Conservation (phyloP, 2,329 filamentous ascomycete genomes). For the Rhinocladiella similis region DNA sequence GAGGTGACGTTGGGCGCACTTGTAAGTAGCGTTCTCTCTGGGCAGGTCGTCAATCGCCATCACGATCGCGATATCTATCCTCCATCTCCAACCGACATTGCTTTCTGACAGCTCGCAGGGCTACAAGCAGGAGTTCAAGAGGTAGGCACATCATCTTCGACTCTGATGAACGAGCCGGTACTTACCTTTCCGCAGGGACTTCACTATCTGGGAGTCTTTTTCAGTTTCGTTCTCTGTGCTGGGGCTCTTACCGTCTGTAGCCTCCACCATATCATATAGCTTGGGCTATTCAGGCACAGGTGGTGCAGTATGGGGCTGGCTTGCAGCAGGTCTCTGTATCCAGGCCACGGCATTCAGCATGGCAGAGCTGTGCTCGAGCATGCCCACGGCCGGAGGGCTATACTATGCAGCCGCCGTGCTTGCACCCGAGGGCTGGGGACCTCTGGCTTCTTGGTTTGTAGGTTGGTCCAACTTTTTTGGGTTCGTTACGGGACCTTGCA, state of each 20-base stretch:
- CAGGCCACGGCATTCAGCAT: constrained; percentile 37
- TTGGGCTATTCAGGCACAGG: constrained; percentile 37
- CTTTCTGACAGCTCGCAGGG: constrained; percentile 31
- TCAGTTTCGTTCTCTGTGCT: constrained; percentile 38
- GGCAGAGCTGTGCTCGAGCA: constrained; percentile 38
- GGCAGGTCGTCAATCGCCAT: no score
- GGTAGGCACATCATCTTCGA: constrained; percentile 8
- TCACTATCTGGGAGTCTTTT: constrained; percentile 36
- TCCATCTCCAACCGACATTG: no score
- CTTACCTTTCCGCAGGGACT: constrained; percentile 28
- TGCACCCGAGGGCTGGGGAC: constrained; percentile 34
- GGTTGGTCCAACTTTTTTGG: constrained; percentile 36
- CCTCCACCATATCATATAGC: constrained; percentile 38
- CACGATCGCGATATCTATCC: no score
- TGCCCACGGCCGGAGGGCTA: constrained; percentile 37
- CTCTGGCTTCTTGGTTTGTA: constrained; percentile 29
- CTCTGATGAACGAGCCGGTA: not conserved
- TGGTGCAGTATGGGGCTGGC: constrained; percentile 36
- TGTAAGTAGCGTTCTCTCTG: no score
- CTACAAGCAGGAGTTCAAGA: constrained; percentile 36
- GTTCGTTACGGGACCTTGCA: constrained; percentile 34
- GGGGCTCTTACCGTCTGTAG: constrained; percentile 41
- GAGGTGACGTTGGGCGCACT: constrained; percentile 42
- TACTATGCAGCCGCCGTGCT: constrained; percentile 36
- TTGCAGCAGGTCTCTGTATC: constrained; percentile 35